phyloP scores from a whole-genome alignment of 2,329 filamentous ascomycete genomes.

The Fusarium torreyae region DNA sequence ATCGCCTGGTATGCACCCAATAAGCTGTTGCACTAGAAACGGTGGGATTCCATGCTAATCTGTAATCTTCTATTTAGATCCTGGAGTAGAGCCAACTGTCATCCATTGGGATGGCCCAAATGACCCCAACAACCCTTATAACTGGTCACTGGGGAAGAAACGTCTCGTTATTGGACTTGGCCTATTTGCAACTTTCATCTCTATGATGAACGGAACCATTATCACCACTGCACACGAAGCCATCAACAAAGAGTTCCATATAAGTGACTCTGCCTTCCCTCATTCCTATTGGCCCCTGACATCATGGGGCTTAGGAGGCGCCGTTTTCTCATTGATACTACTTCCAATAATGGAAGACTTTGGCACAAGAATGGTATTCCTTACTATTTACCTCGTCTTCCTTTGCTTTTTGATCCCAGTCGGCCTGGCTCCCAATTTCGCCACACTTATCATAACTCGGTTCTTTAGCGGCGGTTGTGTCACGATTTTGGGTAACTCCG shows the following conservation, averaged over 20 bases:
- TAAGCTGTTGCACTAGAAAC: too few species aligned
- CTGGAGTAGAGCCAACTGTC: not conserved
- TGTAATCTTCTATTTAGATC: too few species aligned
- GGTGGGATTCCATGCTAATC: too few species aligned
- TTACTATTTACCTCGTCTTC: slow-evolving; percentile 13
- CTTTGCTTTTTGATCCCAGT: slow-evolving; percentile 28
- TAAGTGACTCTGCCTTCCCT: slow-evolving; percentile 24
- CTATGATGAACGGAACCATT: slow-evolving; percentile 37
- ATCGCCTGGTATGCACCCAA: too few species aligned
- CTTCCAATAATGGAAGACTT: slow-evolving; percentile 39
- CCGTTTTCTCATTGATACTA: slow-evolving; percentile 16
- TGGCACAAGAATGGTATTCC: slow-evolving; percentile 28
- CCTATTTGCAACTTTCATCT: slow-evolving; percentile 29
- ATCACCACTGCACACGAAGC: slow-evolving; percentile 32
- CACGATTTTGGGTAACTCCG: slow-evolving; percentile 11
- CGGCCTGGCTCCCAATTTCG: slow-evolving; percentile 24
- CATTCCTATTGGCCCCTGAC: slow-evolving; percentile 38
- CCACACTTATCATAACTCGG: slow-evolving; percentile 22
- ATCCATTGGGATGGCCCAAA: slow-evolving; percentile 20
- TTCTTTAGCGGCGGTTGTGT: slow-evolving; percentile 35
- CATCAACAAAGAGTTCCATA: slow-evolving; percentile 17
- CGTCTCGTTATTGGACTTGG: slow-evolving; percentile 24
- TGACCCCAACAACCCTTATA: slow-evolving; percentile 25
- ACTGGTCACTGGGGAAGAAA: slow-evolving; percentile 33
- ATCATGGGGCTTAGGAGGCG: slow-evolving; percentile 28